phyloP scores from a whole-genome alignment of 2,329 filamentous ascomycete genomes.

The Alternaria triticina region DNA sequence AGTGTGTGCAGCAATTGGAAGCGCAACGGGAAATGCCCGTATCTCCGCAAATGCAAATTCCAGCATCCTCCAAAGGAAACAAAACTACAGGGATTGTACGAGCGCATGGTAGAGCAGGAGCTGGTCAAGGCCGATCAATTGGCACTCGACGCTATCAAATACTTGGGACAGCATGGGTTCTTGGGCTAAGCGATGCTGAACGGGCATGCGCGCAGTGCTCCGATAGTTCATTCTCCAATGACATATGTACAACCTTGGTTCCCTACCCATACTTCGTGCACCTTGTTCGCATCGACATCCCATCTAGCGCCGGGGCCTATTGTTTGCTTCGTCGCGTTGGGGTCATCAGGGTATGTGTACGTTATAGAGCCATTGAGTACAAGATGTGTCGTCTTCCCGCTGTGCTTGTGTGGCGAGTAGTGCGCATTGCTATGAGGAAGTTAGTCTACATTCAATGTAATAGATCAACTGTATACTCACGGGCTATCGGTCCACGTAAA shows the following conservation, averaged over 20 bases:
- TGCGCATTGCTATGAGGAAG: conserved; percentile 63
- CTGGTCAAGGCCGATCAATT: conserved; percentile 50
- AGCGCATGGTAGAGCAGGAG: conserved; percentile 54
- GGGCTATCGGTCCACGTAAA: conserved; percentile 75
- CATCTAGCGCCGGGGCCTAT: conserved; percentile 67
- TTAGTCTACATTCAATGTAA: neutral
- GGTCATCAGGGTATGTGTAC: conserved; percentile 69
- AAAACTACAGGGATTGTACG: conserved; percentile 31
- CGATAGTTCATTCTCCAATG: conserved; percentile 58
- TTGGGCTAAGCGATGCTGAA: conserved; percentile 36
- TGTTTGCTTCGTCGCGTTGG: conserved; percentile 61
- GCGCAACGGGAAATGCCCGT: conserved; percentile 35
- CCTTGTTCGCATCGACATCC: conserved; percentile 68
- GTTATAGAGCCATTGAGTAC: conserved; percentile 70
- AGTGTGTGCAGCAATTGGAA: conserved; percentile 34
- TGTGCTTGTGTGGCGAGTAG: conserved; percentile 72
- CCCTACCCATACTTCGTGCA: conserved; percentile 75
- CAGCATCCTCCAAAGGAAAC: conserved; percentile 31
- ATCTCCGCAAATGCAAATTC: conserved; percentile 32
- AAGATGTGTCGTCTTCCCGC: conserved; percentile 71
- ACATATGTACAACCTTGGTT: conserved; percentile 71
- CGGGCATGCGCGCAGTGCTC: neutral
- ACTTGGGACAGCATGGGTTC: conserved; percentile 52
- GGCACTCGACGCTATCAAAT: conserved; percentile 55
- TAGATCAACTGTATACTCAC: conserved; percentile 55